These are phyloP conservation scores for Amanita exitialis DNA, from an alignment of 768 basidiomycete genomes.

Conservation along the genomic window DNA sequence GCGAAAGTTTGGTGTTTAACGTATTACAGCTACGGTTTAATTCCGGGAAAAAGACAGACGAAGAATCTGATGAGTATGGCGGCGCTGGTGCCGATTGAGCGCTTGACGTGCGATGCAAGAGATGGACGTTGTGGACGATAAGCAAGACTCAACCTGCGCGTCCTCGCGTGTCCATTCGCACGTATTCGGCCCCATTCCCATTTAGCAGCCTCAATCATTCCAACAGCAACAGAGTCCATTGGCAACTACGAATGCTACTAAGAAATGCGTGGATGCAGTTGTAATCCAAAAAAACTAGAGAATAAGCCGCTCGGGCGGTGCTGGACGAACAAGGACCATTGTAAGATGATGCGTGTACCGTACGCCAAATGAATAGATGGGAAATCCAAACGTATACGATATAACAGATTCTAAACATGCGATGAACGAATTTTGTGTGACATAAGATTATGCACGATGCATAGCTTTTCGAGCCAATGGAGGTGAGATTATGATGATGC, in stretches of 20 bases:
- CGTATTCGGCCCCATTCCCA: constrained; percentile 11
- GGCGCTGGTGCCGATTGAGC: neutral
- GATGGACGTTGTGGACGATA: constrained; percentile 7
- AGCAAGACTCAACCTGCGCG: constrained; percentile 7
- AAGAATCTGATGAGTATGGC: neutral
- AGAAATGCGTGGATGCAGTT: neutral
- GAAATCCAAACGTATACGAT: constrained; percentile 1
- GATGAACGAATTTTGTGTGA: neutral
- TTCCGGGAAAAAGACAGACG: neutral
- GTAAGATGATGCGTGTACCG: constrained; percentile 1
- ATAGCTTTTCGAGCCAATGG: neutral
- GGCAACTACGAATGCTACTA: neutral
- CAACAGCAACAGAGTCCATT: neutral
- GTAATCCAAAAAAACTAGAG: neutral
- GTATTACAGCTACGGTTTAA: neutral
- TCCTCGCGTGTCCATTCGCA: constrained; percentile 11
- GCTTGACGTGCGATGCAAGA: neutral
- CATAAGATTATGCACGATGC: neutral
- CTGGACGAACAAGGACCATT: neutral
- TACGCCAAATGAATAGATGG: neutral
- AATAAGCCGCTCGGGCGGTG: neutral
- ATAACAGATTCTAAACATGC: neutral
- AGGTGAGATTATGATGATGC: neutral
- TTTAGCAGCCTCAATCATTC: constrained; percentile 8
- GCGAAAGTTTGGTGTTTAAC: constrained; percentile 7